Base-by-base conservation (phyloP, 495 filamentous ascomycete genomes). In the Hypoxylon perforatum region DNA sequence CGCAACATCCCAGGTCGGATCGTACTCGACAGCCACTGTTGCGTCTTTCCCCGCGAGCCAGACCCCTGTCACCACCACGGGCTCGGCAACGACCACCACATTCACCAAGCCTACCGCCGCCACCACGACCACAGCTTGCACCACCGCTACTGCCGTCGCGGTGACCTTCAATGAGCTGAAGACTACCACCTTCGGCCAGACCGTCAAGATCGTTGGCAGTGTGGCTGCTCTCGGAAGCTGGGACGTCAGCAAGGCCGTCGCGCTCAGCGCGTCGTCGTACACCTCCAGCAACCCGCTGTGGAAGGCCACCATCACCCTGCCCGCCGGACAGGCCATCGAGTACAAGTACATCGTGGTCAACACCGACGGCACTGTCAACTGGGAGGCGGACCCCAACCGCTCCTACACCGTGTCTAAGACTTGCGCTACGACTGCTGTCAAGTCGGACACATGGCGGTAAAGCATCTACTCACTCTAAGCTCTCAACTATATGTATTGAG, bases 271-370 rank as follows among this genome's bases (percentile, higher is more conserved):
- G 1, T 72, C 68, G 19, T 54, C 77, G 4, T 92, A 91, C 63
- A 86, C 84, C 1, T 60, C 58, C 8, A 80, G 65, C 56, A 80
- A 90, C 64, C 84, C 85, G 1, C 56, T 88, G 9, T 92, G 89
- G 89, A 81, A 57, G 44, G 82, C 73, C 0, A 84, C 83, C 0
- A 63, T 89, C 4, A 73, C 69, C 2, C 63, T 91, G 2, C 72
- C 81, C 0, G 81, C 82, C 0, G 87, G 88, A 0, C 75, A 77
- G 42, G 69, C 62, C 6, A 79, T 92, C 25, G 62, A 88, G 73
- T 92, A 92, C 70, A 92, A 92, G 77, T 93, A 85, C 66, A 85
- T 92, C 58, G 82, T 83, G 7, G 77, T 88, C 33, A 76, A 80
- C 47, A 71, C 75, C 2, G 81, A 86, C 70, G 85, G 87, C 3